Percentiles rank a stretch among this genome's conserved stretches.
Evolutionary conservation across 371 early-diverging fungal species (phyloP).

Genomic region (Lichtheimia ramosa): DNA sequence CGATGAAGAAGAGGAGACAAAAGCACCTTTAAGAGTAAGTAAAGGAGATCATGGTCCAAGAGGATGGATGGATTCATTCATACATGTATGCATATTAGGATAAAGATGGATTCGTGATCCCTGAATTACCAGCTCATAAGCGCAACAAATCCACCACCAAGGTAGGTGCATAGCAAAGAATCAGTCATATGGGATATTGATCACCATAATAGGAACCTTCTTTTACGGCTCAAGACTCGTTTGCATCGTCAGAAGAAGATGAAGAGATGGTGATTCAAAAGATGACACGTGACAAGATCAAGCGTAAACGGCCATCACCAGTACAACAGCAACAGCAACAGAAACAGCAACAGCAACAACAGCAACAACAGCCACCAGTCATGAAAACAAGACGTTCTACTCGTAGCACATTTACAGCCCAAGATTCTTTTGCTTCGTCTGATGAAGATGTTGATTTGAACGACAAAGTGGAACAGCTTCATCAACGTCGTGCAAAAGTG

Average conservation of each 20-base stretch:
- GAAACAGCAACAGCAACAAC: neutral
- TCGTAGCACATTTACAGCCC: neutral
- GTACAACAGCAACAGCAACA: too few species aligned
- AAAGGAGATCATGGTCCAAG: too few species aligned
- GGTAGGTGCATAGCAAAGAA: too few species aligned
- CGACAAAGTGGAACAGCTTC: neutral
- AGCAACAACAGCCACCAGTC: neutral
- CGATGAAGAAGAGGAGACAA: neutral
- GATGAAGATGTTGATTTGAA: neutral
- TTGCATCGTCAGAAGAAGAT: constrained; percentile 1
- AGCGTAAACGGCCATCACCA: neutral
- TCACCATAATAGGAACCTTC: neutral
- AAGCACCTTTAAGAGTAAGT: too few species aligned
- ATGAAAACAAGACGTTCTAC: neutral
- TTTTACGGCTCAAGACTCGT: neutral
- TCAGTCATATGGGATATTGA: too few species aligned
- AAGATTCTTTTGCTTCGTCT: constrained; percentile 7
- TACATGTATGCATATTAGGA: too few species aligned
- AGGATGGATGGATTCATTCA: too few species aligned
- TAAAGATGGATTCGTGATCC: too few species aligned
- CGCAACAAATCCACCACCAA: too few species aligned
- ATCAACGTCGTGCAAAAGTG: neutral
- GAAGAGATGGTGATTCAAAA: neutral
- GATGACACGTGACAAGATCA: neutral
- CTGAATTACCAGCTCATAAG: too few species aligned